Percentiles rank a stretch among this genome's conserved stretches.
Conservation (phyloP, 495 filamentous ascomycete genomes). For the Penicillium tannophilum region DNA sequence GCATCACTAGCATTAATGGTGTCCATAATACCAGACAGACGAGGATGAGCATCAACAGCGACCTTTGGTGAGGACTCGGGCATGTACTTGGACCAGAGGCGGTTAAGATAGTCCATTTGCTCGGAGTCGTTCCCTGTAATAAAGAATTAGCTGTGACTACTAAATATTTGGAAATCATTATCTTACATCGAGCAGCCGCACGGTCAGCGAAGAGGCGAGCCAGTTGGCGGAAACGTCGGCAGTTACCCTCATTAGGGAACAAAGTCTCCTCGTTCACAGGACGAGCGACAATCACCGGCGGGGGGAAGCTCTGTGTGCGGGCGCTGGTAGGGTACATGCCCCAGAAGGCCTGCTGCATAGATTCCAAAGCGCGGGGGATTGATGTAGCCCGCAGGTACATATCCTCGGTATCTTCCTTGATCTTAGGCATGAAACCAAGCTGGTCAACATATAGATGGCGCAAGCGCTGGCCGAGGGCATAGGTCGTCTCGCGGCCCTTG, state of each 20-base stretch:
- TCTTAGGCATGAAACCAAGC: slow-evolving; percentile 76
- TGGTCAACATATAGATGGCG: slow-evolving; percentile 87
- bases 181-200: slow-evolving; percentile 69
- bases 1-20: slow-evolving; percentile 87
- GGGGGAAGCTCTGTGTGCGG: slow-evolving; percentile 62
- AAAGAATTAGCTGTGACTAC: slow-evolving; percentile 4
- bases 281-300: slow-evolving; percentile 74
- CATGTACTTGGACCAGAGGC: slow-evolving; percentile 80
- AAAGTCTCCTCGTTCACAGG: slow-evolving; percentile 82
- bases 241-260: slow-evolving; percentile 87
- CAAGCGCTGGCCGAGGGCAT: slow-evolving; percentile 74
- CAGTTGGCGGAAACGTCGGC: slow-evolving; percentile 80
- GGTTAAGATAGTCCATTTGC: slow-evolving; percentile 85
- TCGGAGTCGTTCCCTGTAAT: slow-evolving; percentile 67
- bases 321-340: slow-evolving; percentile 83
- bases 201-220: slow-evolving; percentile 78
- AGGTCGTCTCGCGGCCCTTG: slow-evolving; percentile 80
- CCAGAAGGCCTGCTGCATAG: slow-evolving; percentile 83
- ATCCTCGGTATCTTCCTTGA: slow-evolving; percentile 63
- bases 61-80: slow-evolving; percentile 65
- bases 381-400: slow-evolving; percentile 87
- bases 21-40: slow-evolving; percentile 89
- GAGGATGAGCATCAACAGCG: slow-evolving; percentile 80
- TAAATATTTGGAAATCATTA: not conserved
- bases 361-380: slow-evolving; percentile 82